Conservation (phyloP, 805 yeast genomes). For the Suhomyces pyralidae region DNA sequence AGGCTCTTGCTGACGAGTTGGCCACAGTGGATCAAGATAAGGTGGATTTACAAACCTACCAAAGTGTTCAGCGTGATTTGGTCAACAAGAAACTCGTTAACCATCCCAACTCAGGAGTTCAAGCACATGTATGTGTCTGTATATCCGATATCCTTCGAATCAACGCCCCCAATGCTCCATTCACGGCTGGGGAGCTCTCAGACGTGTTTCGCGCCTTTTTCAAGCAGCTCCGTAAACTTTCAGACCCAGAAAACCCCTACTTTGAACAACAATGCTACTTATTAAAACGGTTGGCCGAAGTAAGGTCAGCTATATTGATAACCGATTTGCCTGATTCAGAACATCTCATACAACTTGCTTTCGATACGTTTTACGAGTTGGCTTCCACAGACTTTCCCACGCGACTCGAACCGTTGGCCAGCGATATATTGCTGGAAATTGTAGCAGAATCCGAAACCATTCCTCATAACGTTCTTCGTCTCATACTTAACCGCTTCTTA, state of each 20-base stretch:
- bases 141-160: slow-evolving; percentile 71
- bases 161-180: slow-evolving; percentile 91
- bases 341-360: slow-evolving; percentile 50
- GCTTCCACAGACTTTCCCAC: slow-evolving; percentile 45
- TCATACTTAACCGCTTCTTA: slow-evolving; percentile 64
- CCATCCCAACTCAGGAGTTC: slow-evolving; percentile 66
- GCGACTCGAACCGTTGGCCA: slow-evolving; percentile 57
- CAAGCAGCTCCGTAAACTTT: slow-evolving; percentile 54
- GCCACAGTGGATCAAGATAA: slow-evolving; percentile 59
- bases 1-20: slow-evolving; percentile 59
- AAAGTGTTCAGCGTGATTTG: slow-evolving; percentile 46
- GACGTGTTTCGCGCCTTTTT: slow-evolving; percentile 67
- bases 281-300: slow-evolving; percentile 68
- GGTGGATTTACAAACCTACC: slow-evolving; percentile 44
- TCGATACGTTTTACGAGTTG: slow-evolving; percentile 60
- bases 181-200: slow-evolving; percentile 57
- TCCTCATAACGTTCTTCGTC: slow-evolving; percentile 56
- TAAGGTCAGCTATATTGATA: slow-evolving; percentile 66
- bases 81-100: slow-evolving; percentile 55
- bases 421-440: slow-evolving; percentile 72
- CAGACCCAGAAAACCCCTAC: slow-evolving; percentile 56
- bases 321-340: slow-evolving; percentile 70
- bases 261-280: slow-evolving; percentile 62
- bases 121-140: slow-evolving; percentile 68
- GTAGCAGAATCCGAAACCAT: slow-evolving; percentile 67